A percentile compares a stretch with the other conserved stretches of the same genome.
Evolutionary conservation across 2,329 filamentous ascomycete species (phyloP).

Genomic region (Epichloe typhina): DNA sequence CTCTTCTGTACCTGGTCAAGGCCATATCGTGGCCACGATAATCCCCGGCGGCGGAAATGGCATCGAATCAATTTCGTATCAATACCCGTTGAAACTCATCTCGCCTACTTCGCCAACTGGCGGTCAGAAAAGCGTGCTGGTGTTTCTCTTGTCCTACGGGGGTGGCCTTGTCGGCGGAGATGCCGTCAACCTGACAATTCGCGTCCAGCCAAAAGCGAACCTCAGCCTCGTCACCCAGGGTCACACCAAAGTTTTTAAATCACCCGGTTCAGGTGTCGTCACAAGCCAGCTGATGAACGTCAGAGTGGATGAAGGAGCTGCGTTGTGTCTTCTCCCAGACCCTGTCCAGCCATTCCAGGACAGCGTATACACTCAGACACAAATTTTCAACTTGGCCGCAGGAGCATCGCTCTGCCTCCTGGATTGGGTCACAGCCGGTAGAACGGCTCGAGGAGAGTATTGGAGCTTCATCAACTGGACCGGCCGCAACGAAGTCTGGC

Average conservation of each 20-base stretch:
- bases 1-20: constrained; percentile 62
- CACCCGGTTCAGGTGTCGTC: constrained; percentile 38
- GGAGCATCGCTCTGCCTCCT: constrained; percentile 60
- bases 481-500: constrained; percentile 82
- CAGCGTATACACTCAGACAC: constrained; percentile 73
- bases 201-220: constrained; percentile 49
- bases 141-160: constrained; percentile 89
- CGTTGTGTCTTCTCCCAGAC: constrained; percentile 65
- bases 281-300: constrained; percentile 46
- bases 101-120: constrained; percentile 53
- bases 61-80: constrained; percentile 65
- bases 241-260: constrained; percentile 93
- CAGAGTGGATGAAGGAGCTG: constrained; percentile 34
- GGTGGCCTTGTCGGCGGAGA: constrained; percentile 87
- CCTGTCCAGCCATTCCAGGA: constrained; percentile 82
- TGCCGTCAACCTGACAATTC: constrained; percentile 58
- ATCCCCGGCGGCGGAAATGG: constrained; percentile 60
- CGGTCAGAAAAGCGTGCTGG: constrained; percentile 54
- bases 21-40: constrained; percentile 59
- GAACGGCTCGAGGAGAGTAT: constrained; percentile 71
- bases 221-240: constrained; percentile 60
- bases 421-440: constrained; percentile 90
- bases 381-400: constrained; percentile 54
- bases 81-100: constrained; percentile 91
- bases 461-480: constrained; percentile 75